A percentile compares a stretch with the other conserved stretches of the same genome.
phyloP scores from a whole-genome alignment of 768 basidiomycete species.

The Termitomyces sp. region DNA sequence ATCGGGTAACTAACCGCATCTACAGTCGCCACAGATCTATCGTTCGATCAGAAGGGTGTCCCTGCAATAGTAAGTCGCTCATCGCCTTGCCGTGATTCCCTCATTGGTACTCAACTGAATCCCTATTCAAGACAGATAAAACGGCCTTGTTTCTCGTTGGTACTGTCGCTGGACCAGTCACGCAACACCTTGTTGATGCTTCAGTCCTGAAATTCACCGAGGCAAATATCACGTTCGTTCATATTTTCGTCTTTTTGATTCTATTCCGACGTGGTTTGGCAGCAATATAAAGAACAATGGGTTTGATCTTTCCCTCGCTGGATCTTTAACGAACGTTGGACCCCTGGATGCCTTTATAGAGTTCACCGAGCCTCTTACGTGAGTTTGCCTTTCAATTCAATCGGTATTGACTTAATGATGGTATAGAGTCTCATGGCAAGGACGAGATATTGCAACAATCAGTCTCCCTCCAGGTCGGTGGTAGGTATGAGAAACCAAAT shows the following conservation, averaged over 20 bases:
- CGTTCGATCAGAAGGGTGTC: conserved; percentile 54
- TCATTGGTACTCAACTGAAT: background rate
- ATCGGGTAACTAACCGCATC: background rate
- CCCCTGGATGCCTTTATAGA: conserved; percentile 67
- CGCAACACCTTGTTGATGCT: conserved; percentile 58
- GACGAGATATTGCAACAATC: conserved; percentile 57
- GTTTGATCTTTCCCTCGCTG: conserved; percentile 55
- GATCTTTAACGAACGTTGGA: conserved; percentile 57
- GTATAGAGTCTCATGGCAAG: conserved; percentile 57
- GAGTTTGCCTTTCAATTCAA: conserved; percentile 16
- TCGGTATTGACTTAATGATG: background rate
- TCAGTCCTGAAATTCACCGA: conserved; percentile 48
- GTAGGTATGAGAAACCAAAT: background rate
- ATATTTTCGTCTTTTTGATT: background rate
- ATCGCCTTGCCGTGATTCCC: background rate
- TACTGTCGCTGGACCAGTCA: conserved; percentile 62
- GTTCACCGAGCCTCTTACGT: conserved; percentile 60
- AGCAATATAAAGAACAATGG: conserved; percentile 55
- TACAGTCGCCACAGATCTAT: conserved; percentile 48
- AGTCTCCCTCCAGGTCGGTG: conserved; percentile 50
- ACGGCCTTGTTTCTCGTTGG: conserved; percentile 64
- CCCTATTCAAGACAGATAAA: conserved; percentile 45
- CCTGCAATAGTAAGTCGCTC: conserved; percentile 41
- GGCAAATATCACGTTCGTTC: conserved; percentile 53
- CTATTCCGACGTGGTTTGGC: background rate